Percentiles rank a stretch among this genome's conserved stretches.
phyloP scores from a whole-genome alignment of 495 filamentous ascomycete species.

The Lineolata rhizophorae region DNA sequence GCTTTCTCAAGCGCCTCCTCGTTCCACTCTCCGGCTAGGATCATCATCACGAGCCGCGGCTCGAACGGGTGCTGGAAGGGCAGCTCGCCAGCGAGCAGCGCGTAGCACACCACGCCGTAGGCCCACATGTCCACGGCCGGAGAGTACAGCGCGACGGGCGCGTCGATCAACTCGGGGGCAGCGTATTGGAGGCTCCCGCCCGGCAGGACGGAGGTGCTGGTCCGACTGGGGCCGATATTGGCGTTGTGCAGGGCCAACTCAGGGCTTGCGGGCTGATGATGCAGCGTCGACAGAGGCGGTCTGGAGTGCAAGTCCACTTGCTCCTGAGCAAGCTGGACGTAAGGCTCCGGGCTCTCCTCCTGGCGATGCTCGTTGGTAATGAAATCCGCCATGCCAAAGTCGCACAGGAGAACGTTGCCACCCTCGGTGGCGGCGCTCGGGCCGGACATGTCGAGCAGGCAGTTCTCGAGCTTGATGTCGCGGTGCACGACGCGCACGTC shows the following conservation, averaged over 20 bases:
- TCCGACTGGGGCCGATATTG: not conserved
- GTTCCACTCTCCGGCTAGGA: slow-evolving; percentile 40
- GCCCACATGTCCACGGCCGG: slow-evolving; percentile 50
- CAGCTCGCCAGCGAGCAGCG: slow-evolving; percentile 39
- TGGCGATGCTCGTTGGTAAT: slow-evolving; percentile 30
- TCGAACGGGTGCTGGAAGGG: slow-evolving; percentile 43
- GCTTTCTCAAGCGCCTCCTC: slow-evolving; percentile 19
- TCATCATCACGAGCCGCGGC: slow-evolving; percentile 35
- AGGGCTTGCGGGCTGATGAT: no score
- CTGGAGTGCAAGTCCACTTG: no score
- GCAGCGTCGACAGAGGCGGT: no score
- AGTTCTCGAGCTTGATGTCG: slow-evolving; percentile 63
- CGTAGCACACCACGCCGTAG: slow-evolving; percentile 43
- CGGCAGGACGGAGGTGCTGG: slow-evolving; percentile 23
- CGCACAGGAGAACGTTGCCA: slow-evolving; percentile 43
- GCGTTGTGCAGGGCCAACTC: slow-evolving; percentile 8
- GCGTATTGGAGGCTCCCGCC: slow-evolving; percentile 49
- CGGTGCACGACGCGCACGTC: slow-evolving; percentile 50
- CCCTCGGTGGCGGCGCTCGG: slow-evolving; percentile 26
- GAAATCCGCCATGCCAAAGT: slow-evolving; percentile 61
- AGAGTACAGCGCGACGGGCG: slow-evolving; percentile 22
- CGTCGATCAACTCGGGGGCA: slow-evolving; percentile 34
- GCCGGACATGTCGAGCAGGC: slow-evolving; percentile 36
- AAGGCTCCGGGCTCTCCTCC: slow-evolving; percentile 1
- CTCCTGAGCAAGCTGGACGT: no score